Evolutionary conservation across 2,329 filamentous ascomycete species (phyloP), one percentile per base, ranked within the genome.

Genomic region (Botryotinia calthae): DNA sequence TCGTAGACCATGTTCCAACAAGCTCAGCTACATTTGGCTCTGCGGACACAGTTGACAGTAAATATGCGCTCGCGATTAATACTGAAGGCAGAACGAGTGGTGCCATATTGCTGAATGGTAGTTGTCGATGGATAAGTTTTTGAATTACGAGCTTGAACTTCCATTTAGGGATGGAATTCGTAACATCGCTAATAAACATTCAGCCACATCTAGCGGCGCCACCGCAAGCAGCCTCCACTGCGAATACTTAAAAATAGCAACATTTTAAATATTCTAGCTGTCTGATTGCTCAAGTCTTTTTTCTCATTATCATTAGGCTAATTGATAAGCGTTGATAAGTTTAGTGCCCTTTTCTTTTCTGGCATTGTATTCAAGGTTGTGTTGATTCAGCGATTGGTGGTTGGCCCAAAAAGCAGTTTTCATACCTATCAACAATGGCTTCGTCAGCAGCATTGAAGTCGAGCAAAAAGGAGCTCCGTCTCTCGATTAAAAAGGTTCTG

Each of bases 401-500:
- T 62, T 59, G 28, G 37, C n/a, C 18, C 40, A 63, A 70, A 51
- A 48, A 59, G 37, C 22, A 31, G n/a, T 44, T 40, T 71, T 48
- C 12, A 46, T 5, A 56, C 20, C 5, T 54, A 73, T 28, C 42
- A 54, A 71, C 46, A 14, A 79, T 79, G 76, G 74, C 76, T 64
- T 75, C 78, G 67, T 70, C 71, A 28, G 54, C 69, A 63, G 83
- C 87, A 69, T 82, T 94, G 72, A 86, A 86, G 76, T 85, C 87
- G 73, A 90, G 92, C 62, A 97, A 97, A 84, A 90, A 91, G 80
- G 90, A 93, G 78, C 85, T 97, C 74, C 88, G 95, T 73, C 86
- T 85, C 75, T 83, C 87, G 70, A 91, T 97, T 84, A 94, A 91
- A 80, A 84, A 87, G 76, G 86, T 86, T 46, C 86, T 97, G 31